Conservation (phyloP, 148 eudicot species). For the Cornus controversa region DNA sequence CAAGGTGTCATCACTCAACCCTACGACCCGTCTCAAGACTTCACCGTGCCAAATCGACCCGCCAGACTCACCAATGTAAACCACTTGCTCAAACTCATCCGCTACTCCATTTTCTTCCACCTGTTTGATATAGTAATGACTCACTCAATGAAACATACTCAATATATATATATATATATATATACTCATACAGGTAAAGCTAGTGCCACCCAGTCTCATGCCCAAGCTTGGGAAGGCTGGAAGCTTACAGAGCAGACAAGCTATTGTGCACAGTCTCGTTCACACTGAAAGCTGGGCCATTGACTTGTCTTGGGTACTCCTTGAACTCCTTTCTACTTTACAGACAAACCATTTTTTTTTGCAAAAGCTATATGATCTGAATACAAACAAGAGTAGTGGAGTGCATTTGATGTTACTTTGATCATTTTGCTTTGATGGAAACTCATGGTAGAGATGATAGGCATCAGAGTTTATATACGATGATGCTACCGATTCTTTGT, state of each 20-base stretch:
- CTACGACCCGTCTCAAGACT: constrained; percentile 39
- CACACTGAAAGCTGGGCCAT: constrained; percentile 98
- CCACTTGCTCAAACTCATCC: too few species aligned
- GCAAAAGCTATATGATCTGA: background rate
- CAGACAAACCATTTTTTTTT: background rate
- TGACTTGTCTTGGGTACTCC: constrained; percentile 89
- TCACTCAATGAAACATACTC: background rate
- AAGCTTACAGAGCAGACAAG: constrained; percentile 89
- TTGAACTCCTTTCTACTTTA: background rate
- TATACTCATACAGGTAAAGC: constrained; percentile 51
- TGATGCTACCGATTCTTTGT: too few species aligned
- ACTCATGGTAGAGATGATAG: too few species aligned
- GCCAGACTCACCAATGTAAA: constrained; percentile 59
- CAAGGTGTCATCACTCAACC: constrained; percentile 53
- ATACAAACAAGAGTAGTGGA: background rate
- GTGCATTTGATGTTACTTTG: too few species aligned
- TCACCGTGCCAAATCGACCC: constrained; percentile 72
- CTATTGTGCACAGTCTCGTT: constrained; percentile 86
- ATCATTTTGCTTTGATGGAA: too few species aligned
- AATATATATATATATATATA: background rate
- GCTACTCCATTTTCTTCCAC: constrained; percentile 11
- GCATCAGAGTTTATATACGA: too few species aligned
- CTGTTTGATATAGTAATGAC: constrained; percentile 61
- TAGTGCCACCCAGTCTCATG: constrained; percentile 80
- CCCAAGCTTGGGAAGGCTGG: constrained; percentile 95